Conservation (phyloP, 768 basidiomycete genomes). For the Mycena metata region DNA sequence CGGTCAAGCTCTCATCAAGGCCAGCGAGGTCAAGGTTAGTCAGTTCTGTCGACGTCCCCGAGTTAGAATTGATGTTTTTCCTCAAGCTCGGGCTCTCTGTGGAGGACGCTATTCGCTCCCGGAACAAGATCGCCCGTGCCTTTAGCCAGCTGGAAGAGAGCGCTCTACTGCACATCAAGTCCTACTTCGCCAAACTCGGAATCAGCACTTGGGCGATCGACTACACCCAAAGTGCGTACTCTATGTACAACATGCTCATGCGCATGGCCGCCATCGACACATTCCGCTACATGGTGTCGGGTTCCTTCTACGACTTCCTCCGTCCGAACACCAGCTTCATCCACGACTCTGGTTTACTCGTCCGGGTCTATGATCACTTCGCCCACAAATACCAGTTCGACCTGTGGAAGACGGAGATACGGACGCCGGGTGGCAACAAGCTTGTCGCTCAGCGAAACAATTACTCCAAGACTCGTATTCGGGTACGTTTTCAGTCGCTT, state of each 20-base stretch:
- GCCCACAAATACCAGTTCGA: too few relatives aligned
- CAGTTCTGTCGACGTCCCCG: neutral
- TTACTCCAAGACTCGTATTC: neutral
- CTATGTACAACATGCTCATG: constrained; percentile 28
- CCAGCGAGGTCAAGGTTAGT: too few relatives aligned
- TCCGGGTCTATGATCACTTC: too few relatives aligned
- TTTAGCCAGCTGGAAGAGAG: constrained; percentile 23
- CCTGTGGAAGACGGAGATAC: too few relatives aligned
- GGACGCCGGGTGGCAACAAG: too few relatives aligned
- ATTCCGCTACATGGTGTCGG: too few relatives aligned
- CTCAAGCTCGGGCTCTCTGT: constrained; percentile 12
- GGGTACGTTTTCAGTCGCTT: constrained; percentile 5
- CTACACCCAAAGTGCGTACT: constrained; percentile 22
- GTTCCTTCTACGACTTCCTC: constrained; percentile 19
- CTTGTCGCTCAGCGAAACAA: constrained; percentile 8
- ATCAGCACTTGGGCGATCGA: constrained; percentile 23
- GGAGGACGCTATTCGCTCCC: neutral
- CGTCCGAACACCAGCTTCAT: neutral
- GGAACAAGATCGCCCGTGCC: too few relatives aligned
- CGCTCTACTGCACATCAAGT: constrained; percentile 15
- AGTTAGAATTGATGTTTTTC: neutral
- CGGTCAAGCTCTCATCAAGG: neutral
- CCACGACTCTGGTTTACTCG: constrained; percentile 6
- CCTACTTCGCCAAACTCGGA: constrained; percentile 26
- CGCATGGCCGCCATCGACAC: constrained; percentile 27